Conservation (phyloP, 2,329 filamentous ascomycete species). For the Taxawa tesnikishii region DNA sequence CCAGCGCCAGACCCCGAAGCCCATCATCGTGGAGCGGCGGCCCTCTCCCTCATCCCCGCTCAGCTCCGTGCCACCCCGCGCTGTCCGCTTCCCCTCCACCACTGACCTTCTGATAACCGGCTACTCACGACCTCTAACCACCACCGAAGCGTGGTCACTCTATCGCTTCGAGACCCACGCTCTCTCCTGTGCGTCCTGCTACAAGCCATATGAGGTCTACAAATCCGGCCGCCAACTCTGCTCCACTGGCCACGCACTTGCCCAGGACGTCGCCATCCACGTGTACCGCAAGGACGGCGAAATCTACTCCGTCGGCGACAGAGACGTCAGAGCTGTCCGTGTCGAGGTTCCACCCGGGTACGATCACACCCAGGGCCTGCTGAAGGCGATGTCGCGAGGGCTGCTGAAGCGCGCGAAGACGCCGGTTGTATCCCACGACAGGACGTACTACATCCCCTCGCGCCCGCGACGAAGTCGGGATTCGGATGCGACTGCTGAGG, state of each 20-base stretch:
- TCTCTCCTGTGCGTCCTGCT: slow-evolving; percentile 30
- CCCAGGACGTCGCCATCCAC: slow-evolving; percentile 31
- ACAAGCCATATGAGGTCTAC: slow-evolving; percentile 30
- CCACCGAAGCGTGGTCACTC: slow-evolving; percentile 30
- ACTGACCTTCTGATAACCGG: slow-evolving; percentile 16
- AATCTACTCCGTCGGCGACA: slow-evolving; percentile 14
- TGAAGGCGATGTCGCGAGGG: slow-evolving; percentile 29
- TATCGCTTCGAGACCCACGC: slow-evolving; percentile 37
- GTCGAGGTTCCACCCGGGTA: not conserved
- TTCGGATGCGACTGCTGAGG: slow-evolving; percentile 20
- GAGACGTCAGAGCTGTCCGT: not conserved
- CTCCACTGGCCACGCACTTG: slow-evolving; percentile 28
- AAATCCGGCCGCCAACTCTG: slow-evolving; percentile 28
- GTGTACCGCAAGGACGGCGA: slow-evolving; percentile 25
- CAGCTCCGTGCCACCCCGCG: not conserved
- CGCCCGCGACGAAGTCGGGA: slow-evolving; percentile 20
- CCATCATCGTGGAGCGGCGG: not conserved
- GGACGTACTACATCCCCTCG: slow-evolving; percentile 27
- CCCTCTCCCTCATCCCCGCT: not conserved
- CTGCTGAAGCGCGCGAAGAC: slow-evolving; percentile 11
- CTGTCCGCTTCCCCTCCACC: slow-evolving; percentile 6
- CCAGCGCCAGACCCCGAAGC: too few species aligned
- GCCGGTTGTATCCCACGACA: slow-evolving; percentile 31
- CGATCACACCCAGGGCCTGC: slow-evolving; percentile 24
- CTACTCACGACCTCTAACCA: slow-evolving; percentile 25